Conservation (phyloP, 306 rosid species). For the Trifolium pratense region DNA sequence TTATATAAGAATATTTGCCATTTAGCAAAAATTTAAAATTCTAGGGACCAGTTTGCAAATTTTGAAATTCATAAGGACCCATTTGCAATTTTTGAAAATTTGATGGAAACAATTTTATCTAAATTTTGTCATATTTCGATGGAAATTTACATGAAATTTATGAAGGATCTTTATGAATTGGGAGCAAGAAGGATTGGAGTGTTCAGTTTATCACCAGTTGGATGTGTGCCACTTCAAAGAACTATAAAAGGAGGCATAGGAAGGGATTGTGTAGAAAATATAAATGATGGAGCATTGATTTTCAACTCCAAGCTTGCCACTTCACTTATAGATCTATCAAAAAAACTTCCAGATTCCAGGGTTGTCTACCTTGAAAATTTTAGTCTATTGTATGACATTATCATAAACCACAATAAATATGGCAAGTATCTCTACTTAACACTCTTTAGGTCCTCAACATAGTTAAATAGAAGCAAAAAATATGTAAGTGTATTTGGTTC, state of each 20-base stretch:
- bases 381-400: conserved; percentile 20
- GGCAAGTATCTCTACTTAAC: conserved; percentile 40
- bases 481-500: too few species aligned
- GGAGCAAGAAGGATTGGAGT: conserved; percentile 49
- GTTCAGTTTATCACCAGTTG: conserved; percentile 26
- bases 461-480: too few species aligned
- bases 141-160: conserved; percentile 28
- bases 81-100: neutral
- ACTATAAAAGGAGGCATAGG: conserved; percentile 50
- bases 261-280: conserved; percentile 43
- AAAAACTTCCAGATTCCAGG: conserved; percentile 45
- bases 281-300: conserved; percentile 52
- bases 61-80: neutral
- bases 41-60: too few species aligned
- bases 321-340: conserved; percentile 35
- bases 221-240: conserved; percentile 48
- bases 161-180: conserved; percentile 41
- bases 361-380: conserved; percentile 56
- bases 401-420: conserved; percentile 45
- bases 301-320: conserved; percentile 59
- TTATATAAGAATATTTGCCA: too few species aligned
- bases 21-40: too few species aligned
- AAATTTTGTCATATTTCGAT: neutral
- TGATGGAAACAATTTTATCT: too few species aligned
- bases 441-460: too few species aligned